Conservation (phyloP, 2,329 filamentous ascomycete species). For the Aspergillus intermedius region DNA sequence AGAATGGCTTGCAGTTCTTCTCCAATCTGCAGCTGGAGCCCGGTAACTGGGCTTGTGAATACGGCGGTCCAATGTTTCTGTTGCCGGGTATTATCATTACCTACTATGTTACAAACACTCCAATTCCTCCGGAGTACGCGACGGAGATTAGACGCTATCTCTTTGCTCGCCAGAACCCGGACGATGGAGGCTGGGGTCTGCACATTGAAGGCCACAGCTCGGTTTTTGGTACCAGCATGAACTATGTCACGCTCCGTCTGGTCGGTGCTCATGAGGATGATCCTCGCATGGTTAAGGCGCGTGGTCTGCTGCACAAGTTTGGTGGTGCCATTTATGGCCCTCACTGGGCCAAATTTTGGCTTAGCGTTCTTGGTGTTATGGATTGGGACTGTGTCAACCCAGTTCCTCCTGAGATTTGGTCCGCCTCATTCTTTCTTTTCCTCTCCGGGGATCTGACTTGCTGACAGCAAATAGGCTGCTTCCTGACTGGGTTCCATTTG, state of each 20-base stretch:
- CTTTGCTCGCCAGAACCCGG: slow-evolving; percentile 72
- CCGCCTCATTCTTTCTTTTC: slow-evolving; percentile 15
- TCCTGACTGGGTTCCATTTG: slow-evolving; percentile 82
- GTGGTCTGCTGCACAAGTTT: slow-evolving; percentile 72
- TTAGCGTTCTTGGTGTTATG: slow-evolving; percentile 74
- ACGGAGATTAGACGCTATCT: slow-evolving; percentile 92
- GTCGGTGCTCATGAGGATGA: slow-evolving; percentile 80
- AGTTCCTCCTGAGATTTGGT: slow-evolving; percentile 86
- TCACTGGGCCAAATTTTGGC: slow-evolving; percentile 97
- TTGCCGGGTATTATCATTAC: slow-evolving; percentile 77
- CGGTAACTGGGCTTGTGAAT: slow-evolving; percentile 95
- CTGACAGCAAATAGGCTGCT: slow-evolving; percentile 49
- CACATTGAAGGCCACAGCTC: slow-evolving; percentile 92
- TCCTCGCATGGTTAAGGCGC: slow-evolving; percentile 75
- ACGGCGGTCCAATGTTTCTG: slow-evolving; percentile 95
- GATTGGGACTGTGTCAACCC: slow-evolving; percentile 93
- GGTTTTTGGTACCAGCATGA: slow-evolving; percentile 83
- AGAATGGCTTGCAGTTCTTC: slow-evolving; percentile 83
- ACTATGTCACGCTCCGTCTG: slow-evolving; percentile 74
- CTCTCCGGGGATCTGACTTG: not conserved
- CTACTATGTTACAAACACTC: slow-evolving; percentile 84
- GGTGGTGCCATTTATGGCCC: slow-evolving; percentile 78
- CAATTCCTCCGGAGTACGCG: slow-evolving; percentile 70
- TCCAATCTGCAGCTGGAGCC: slow-evolving; percentile 79
- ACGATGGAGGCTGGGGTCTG: slow-evolving; percentile 94